phyloP scores from a whole-genome alignment of 2,329 filamentous ascomycete genomes.

The Helotiales sp. region DNA sequence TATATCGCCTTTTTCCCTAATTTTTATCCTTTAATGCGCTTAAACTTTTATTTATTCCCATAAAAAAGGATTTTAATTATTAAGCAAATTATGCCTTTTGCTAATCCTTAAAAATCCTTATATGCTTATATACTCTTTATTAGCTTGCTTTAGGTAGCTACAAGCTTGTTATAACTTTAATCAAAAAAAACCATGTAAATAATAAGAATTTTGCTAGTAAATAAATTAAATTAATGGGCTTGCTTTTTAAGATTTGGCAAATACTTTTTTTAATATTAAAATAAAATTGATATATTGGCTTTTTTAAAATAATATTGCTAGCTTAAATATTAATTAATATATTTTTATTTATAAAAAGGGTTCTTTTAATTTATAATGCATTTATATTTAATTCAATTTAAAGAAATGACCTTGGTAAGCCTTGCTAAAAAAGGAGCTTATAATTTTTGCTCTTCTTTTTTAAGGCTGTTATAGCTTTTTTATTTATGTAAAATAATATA shows the following conservation, averaged over 20 bases:
- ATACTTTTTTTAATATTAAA: slow-evolving; percentile 10
- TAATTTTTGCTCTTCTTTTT: slow-evolving; percentile 15
- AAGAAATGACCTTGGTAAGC: slow-evolving; percentile 1
- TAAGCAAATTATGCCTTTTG: not conserved
- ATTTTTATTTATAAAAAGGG: slow-evolving; percentile 9
- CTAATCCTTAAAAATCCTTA: slow-evolving; percentile 10
- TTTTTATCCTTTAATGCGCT: not conserved
- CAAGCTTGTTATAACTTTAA: slow-evolving; percentile 15
- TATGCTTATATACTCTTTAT: slow-evolving; percentile 11
- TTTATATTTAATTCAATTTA: not conserved
- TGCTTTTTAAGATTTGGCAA: slow-evolving; percentile 7
- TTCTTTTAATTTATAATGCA: slow-evolving; percentile 9
- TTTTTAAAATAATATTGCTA: slow-evolving; percentile 9
- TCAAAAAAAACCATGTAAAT: not conserved
- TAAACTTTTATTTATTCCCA: not conserved
- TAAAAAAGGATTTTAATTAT: slow-evolving; percentile 5
- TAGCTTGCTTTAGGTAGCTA: slow-evolving; percentile 2
- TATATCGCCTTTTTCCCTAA: not conserved
- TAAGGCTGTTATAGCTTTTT: slow-evolving; percentile 13
- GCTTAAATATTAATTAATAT: slow-evolving; percentile 13
- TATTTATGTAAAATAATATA: not conserved
- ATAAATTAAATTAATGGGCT: slow-evolving; percentile 12
- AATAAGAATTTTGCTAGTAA: slow-evolving; percentile 10
- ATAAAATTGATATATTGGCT: slow-evolving; percentile 15
- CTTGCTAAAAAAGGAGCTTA: slow-evolving; percentile 5